Evolutionary conservation across 2,329 filamentous ascomycete species (phyloP), one percentile per base, ranked within the genome.

Genomic region (Teratosphaeriaceae sp.): DNA sequence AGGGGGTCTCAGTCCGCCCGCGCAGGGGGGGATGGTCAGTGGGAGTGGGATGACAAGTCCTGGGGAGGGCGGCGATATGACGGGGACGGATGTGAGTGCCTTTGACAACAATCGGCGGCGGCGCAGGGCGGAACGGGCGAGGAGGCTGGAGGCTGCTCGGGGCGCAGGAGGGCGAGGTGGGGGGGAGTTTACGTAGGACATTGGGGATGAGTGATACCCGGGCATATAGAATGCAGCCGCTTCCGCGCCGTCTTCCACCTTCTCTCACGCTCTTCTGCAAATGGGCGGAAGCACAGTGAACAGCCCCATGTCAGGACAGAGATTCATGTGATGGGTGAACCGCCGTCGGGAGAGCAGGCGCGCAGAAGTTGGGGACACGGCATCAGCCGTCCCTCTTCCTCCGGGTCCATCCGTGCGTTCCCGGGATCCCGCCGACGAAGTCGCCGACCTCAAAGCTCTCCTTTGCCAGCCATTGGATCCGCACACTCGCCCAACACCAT

Each of bases 101-200:
- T 77, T 75, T 52, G 75, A 73, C 1, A 74, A 68, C 46, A 77
- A 77, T 52, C 65, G 75, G 37, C 60, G 71, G 43, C 61, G 75
- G 45, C 64, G 75, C 55, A 65, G 75, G 41, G 75, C 74, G 13
- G 74, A 78, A 55, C 60, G 75, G 48, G 72, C 72, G 40, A 64
- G 69, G 39, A 53, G 56, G 45, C 35, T 54, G 38, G 50, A 56
- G 42, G 56, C 55, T 40, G 57, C 67, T 65, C 44, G 64, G 48
- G 19, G 52, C 27, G 46, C 59, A 33, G 58, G 61, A 27, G 52
- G 52, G 21, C 53, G 56, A 13, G 64, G 65, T 22, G 64, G 65
- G 40, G 72, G 74, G 15, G 72, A 74, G 49, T 75, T 74, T 55
- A 66, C 68, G 43, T 74, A 36, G 24, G 20, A 34, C 15, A 26